These are phyloP conservation scores for Phytophthora podocarpi DNA, from an alignment of 352 stramenopile genomes.

Conservation along the genomic window DNA sequence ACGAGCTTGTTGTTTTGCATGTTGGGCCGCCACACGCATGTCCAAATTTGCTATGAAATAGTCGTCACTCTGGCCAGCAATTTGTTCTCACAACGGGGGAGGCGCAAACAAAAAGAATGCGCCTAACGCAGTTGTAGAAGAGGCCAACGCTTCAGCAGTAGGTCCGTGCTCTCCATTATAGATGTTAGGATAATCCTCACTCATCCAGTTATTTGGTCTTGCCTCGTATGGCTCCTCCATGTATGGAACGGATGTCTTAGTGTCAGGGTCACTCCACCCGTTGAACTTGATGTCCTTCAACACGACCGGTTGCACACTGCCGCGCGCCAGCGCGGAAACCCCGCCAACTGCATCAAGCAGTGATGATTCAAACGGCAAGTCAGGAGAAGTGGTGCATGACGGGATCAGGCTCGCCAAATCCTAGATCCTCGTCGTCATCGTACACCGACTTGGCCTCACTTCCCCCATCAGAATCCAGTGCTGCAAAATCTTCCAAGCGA, in stretches of 20 bases:
- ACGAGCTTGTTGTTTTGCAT: background rate
- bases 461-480: conserved; percentile 11
- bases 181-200: background rate
- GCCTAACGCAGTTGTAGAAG: background rate
- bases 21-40: background rate
- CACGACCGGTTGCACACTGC: background rate
- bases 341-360: background rate
- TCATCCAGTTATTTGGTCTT: background rate
- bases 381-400: background rate
- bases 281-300: background rate
- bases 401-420: background rate
- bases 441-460: background rate
- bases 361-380: background rate
- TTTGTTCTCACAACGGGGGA: background rate
- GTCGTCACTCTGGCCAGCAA: background rate
- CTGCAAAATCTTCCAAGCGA: background rate
- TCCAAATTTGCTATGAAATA: background rate
- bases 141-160: background rate
- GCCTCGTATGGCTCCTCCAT: conserved; percentile 11
- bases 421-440: conserved; percentile 5
- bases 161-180: conserved; percentile 3
- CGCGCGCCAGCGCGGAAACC: background rate
- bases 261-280: background rate
- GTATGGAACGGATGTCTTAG: background rate
- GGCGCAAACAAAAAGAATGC: background rate